A percentile compares a stretch with the other conserved stretches of the same genome.
Conservation (phyloP, 441 rosid genomes). For the Pelargonium cotyledonis region DNA sequence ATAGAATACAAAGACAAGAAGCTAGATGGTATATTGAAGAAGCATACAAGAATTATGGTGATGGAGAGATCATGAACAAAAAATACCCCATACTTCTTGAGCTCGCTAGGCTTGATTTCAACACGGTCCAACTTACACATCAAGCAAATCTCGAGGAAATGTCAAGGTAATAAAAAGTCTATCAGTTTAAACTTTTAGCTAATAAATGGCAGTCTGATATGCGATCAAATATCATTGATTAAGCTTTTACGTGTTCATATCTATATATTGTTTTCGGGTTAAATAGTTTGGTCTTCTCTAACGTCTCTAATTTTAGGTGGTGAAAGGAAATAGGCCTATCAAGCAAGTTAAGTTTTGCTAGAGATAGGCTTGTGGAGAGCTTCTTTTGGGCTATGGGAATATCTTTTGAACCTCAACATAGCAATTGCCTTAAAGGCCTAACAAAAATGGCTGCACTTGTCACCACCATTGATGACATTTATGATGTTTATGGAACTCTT, state of each 20-base stretch:
- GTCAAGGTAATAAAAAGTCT: too few relatives aligned
- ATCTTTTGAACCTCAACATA: conserved; percentile 23
- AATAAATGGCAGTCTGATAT: too few relatives aligned
- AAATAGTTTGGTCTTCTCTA: too few relatives aligned
- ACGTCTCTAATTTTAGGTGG: too few relatives aligned
- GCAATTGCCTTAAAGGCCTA: conserved; percentile 22
- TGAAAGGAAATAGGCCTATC: conserved; percentile 28
- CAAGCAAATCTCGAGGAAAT: conserved; percentile 25
- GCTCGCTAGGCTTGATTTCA: conserved; percentile 34
- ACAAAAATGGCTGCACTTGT: conserved; percentile 27
- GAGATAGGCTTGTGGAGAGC: conserved; percentile 42
- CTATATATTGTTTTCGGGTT: too few relatives aligned
- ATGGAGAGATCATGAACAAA: too few relatives aligned
- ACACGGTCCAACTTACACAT: too few relatives aligned
- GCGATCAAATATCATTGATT: too few relatives aligned
- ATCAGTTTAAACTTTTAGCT: too few relatives aligned
- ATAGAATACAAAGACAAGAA: conserved; percentile 26
- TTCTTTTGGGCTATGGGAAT: conserved; percentile 36
- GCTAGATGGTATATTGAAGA: conserved; percentile 33
- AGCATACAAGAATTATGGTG: too few relatives aligned
- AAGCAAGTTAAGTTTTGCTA: conserved; percentile 25
- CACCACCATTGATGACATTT: conserved; percentile 32
- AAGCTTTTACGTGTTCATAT: too few relatives aligned
- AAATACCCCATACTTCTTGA: too few relatives aligned
- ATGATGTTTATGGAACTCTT: conserved; percentile 26